Evolutionary conservation across 805 yeast genomes (phyloP).

Genomic region (Pichia exigua): DNA sequence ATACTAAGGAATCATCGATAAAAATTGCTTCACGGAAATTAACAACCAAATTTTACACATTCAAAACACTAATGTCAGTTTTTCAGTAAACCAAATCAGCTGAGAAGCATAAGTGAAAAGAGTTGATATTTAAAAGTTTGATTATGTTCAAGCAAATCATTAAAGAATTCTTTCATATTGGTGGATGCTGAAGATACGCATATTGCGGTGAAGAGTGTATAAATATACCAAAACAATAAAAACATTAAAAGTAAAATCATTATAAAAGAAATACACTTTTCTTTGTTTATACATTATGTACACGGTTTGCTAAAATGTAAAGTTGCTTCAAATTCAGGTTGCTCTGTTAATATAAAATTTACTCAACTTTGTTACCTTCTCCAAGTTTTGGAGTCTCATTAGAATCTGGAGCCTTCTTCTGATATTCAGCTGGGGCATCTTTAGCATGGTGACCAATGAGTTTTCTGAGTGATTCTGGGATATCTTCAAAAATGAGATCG

Average conservation of each 20-base stretch:
- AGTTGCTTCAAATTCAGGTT: not conserved
- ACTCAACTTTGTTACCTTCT: not conserved
- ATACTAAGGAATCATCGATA: slow-evolving; percentile 16
- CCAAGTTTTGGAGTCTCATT: slow-evolving; percentile 10
- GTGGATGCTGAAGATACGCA: not conserved
- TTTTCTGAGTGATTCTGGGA: slow-evolving; percentile 46
- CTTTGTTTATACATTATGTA: not conserved
- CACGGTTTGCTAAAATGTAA: not conserved
- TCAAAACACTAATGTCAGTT: slow-evolving; percentile 5
- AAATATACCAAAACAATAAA: not conserved
- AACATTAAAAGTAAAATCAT: not conserved
- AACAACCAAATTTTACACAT: slow-evolving; percentile 10
- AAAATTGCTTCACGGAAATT: slow-evolving; percentile 6
- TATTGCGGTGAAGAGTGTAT: not conserved
- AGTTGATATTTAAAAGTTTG: not conserved
- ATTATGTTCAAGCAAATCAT: not conserved
- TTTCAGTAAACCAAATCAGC: slow-evolving; percentile 1
- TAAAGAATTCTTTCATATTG: not conserved
- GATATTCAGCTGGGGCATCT: slow-evolving; percentile 50
- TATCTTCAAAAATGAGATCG: slow-evolving; percentile 63
- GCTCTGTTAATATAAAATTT: not conserved
- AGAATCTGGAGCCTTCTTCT: slow-evolving; percentile 4
- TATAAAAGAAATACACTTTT: too few species aligned
- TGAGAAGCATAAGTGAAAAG: slow-evolving; percentile 1
- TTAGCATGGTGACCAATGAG: slow-evolving; percentile 60